Percentiles rank a stretch among this genome's conserved stretches.
Conservation (phyloP, 768 basidiomycete species). For the Cantharellus cinnabarinus region DNA sequence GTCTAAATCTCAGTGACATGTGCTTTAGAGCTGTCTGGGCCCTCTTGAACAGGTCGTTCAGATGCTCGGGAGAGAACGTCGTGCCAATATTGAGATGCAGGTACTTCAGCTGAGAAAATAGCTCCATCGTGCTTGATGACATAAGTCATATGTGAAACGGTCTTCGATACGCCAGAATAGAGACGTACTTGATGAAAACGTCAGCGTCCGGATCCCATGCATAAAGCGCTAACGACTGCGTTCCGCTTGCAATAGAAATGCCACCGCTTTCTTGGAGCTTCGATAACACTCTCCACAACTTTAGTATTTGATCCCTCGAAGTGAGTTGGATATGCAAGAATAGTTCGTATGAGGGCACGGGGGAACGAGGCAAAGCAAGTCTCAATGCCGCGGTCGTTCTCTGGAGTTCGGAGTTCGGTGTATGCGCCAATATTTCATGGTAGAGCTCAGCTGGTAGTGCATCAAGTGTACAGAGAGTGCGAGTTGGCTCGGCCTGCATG, state of each 20-base stretch:
- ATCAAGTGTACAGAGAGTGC: conserved; percentile 10
- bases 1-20: conserved; percentile 55
- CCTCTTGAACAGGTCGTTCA: conserved; percentile 42
- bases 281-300: conserved; percentile 25
- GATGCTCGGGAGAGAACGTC: conserved; percentile 61
- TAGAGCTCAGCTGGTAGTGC: conserved; percentile 49
- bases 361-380: conserved; percentile 38
- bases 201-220: conserved; percentile 59
- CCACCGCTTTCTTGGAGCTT: conserved; percentile 17
- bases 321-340: conserved; percentile 37
- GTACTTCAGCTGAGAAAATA: conserved; percentile 30
- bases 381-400: conserved; percentile 36
- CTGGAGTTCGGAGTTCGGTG: conserved; percentile 29
- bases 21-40: conserved; percentile 28
- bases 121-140: conserved; percentile 23
- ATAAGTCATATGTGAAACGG: neutral
- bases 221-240: conserved; percentile 29
- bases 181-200: conserved; percentile 34
- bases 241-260: conserved; percentile 14
- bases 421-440: conserved; percentile 30
- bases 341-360: conserved; percentile 35
- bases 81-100: conserved; percentile 56
- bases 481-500: conserved; percentile 10
- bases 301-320: conserved; percentile 30
- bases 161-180: neutral